phyloP scores from a whole-genome alignment of 257 asterid genomes.

The Thymus quinquecostatus region DNA sequence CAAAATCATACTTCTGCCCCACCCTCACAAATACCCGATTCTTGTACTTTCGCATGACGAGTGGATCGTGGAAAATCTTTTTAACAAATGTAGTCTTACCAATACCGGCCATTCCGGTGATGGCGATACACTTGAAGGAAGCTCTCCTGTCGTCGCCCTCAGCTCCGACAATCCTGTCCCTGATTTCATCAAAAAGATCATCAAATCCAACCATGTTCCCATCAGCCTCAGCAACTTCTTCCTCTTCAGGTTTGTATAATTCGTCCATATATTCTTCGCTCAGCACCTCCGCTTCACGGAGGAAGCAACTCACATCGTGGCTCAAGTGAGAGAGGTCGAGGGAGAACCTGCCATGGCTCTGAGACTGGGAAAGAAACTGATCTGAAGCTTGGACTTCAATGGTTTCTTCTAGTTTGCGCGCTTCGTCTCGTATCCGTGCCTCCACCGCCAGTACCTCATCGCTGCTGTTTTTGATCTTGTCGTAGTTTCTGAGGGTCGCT shows the following conservation, averaged over 20 bases:
- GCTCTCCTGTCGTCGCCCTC: not conserved
- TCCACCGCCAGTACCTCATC: not conserved
- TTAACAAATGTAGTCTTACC: not conserved
- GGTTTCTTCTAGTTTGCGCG: not conserved
- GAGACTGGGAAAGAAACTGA: not conserved
- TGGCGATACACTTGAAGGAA: not conserved
- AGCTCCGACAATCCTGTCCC: not conserved
- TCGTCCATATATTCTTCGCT: not conserved
- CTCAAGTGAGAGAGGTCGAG: no score
- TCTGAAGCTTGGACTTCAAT: not conserved
- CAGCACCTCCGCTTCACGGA: not conserved
- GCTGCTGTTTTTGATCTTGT: not conserved
- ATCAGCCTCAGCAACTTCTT: not conserved
- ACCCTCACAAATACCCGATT: not conserved
- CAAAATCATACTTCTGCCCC: not conserved
- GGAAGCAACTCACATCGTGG: not conserved
- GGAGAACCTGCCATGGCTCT: no score
- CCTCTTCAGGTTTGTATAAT: not conserved
- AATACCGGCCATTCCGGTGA: not conserved
- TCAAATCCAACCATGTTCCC: not conserved
- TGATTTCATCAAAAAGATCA: not conserved
- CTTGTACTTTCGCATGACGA: not conserved
- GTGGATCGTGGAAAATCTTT: not conserved
- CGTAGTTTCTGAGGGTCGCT: not conserved
- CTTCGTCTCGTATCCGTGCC: not conserved